Conservation (phyloP, 805 yeast species). For the Sugiyamaella mastotermitis region DNA sequence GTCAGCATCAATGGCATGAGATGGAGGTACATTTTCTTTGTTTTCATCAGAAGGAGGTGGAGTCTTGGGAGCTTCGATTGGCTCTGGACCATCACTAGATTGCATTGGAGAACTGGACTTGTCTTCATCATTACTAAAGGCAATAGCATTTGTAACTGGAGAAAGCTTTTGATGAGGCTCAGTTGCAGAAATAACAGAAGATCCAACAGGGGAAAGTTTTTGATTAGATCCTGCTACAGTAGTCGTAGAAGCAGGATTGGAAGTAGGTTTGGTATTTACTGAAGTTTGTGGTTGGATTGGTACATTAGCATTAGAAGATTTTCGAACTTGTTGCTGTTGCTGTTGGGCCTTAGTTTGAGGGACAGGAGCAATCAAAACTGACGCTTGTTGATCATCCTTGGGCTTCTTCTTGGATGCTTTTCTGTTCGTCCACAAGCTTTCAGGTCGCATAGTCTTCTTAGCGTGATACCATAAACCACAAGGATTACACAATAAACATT, state of each 20-base stretch:
- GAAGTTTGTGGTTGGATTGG: neutral
- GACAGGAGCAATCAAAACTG: too few relatives aligned
- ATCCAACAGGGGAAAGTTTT: neutral
- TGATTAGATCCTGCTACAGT: neutral
- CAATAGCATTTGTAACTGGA: neutral
- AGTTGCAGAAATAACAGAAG: neutral
- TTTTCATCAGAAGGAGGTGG: too few relatives aligned
- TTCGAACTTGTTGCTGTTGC: too few relatives aligned
- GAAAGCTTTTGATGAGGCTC: neutral
- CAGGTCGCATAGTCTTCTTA: conserved; percentile 22
- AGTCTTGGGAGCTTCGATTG: too few relatives aligned
- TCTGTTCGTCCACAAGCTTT: conserved; percentile 18
- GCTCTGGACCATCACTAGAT: too few relatives aligned
- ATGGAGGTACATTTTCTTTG: conserved; percentile 17
- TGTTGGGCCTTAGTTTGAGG: too few relatives aligned
- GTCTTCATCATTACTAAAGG: neutral
- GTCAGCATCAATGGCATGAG: conserved; percentile 6
- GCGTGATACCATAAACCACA: conserved; percentile 23
- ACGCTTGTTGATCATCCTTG: too few relatives aligned
- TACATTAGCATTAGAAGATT: neutral
- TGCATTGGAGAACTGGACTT: too few relatives aligned
- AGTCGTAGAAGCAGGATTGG: neutral
- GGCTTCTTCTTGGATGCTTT: conserved; percentile 3
- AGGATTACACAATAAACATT: conserved; percentile 21
- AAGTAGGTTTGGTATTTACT: neutral